Evolutionary conservation across 192 early-diverging fungal species (phyloP).

Genomic region (Jimgerdemannia lactiflua): DNA sequence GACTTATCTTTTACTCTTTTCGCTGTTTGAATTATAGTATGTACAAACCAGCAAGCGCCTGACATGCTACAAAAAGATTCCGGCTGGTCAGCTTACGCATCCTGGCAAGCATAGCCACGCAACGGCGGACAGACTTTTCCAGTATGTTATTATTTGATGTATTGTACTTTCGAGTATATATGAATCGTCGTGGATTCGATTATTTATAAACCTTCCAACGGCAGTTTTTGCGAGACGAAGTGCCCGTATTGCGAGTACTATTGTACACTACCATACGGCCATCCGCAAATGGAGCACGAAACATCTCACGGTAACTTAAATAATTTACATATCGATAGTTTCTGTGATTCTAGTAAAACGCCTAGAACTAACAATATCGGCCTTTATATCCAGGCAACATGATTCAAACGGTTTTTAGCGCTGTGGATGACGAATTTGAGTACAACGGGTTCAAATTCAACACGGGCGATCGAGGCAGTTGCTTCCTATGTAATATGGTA

Average conservation of each 20-base stretch:
- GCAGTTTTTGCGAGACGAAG: slow-evolving; percentile 22
- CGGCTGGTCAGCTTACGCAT: slow-evolving; percentile 25
- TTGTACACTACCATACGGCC: slow-evolving; percentile 25
- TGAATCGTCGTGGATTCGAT: neutral
- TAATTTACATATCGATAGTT: neutral
- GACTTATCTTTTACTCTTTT: neutral
- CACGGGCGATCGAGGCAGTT: slow-evolving; percentile 27
- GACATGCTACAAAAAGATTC: slow-evolving; percentile 29
- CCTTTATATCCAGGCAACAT: slow-evolving; percentile 30
- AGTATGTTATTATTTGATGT: neutral
- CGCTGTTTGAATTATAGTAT: slow-evolving; percentile 9
- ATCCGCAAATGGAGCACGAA: slow-evolving; percentile 20
- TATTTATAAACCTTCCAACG: neutral
- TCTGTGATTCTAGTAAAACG: neutral
- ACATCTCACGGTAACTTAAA: slow-evolving; percentile 21
- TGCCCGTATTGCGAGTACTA: slow-evolving; percentile 28
- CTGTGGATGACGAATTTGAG: slow-evolving; percentile 32
- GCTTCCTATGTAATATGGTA: slow-evolving; percentile 35
- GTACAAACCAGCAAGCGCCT: slow-evolving; percentile 21
- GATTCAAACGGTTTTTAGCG: slow-evolving; percentile 27
- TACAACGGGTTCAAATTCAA: slow-evolving; percentile 22
- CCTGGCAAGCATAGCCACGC: slow-evolving; percentile 25
- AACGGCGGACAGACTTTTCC: slow-evolving; percentile 8
- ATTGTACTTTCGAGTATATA: neutral
- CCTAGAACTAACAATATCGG: neutral